Base-by-base conservation (phyloP, 352 stramenopile species). In the Pythium dissimile region DNA sequence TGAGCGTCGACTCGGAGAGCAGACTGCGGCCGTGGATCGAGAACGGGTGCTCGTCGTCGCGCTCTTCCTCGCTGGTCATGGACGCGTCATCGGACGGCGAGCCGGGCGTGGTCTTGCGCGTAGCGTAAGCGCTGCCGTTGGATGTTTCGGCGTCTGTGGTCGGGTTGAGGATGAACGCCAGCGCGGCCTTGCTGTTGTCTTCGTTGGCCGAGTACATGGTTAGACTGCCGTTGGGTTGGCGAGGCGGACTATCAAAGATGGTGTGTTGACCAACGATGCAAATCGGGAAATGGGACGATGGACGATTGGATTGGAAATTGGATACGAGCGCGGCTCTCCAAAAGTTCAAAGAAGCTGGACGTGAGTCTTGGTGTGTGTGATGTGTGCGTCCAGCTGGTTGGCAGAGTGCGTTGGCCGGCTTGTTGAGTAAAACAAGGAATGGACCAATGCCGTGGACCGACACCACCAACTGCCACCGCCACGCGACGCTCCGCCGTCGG, bases 111-210 rank as follows among this genome's bases (percentile, higher is more conserved):
- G n/a, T 34, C 60, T 84, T 87, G 61, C 71, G 71, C 43, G 68
- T 53, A 3, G 74, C n/a, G n/a, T n/a, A n/a, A n/a, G n/a, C n/a
- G n/a, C n/a, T n/a, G n/a, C n/a, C n/a, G n/a, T n/a, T n/a, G n/a
- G n/a, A n/a, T n/a, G n/a, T n/a, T 58, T 61, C 46, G 61, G 59
- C 32, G 28, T 66, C 62, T 0, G 43, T 42, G 15, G 71, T 73
- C 28, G 80, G 80, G 67, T 88, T 89, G 34, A 89, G 67, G 55
- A 89, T 89, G 73, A 86, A 89, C 30, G 80, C 77, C 23, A 89
- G 56, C 46, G 76, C 73, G 26, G 70, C 63, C 56, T 89, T 89
- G 67, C 72, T 72, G 44, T 69, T 64, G 48, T 88, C 69, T 43
- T 82, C 65, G 15, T 54, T 18, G 41, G 44, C 58, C 13, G 27